Base-by-base conservation (phyloP, 179 eudicot genomes). In the Heliamphora pulchella region DNA sequence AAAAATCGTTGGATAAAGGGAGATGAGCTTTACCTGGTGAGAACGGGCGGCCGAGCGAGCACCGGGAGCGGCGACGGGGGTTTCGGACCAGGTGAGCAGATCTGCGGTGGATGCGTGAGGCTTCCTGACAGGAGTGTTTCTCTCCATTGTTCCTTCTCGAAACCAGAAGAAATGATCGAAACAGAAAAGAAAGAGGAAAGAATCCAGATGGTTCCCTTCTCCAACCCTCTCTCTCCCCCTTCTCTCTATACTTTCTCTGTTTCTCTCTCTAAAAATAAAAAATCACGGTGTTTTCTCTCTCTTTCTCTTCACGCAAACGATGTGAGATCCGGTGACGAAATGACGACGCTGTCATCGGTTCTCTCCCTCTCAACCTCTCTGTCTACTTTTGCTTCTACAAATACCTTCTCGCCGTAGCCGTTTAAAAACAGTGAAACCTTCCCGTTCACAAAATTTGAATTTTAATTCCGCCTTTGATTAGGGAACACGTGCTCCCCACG, bases 1-100 rank as follows among this genome's bases (percentile, higher is more conserved):
- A 31, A 31, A 31, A 31, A 31, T 31, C 31, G 31, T 31, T 31
- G 31, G 31, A 31, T 31, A 31, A 31, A 31, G 31, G 31, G 31
- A 31, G 31, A 31, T 31, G 31, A 31, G 31, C 31, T 31, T 3
- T 15, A 91, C 97, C 93, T 91, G 97, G 82, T 91, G 98, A 72
- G 97, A 89, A 31, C 94, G 97, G 69, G 88, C 51, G 9, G 90
- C 76, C 75, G 90, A 79, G 61, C 83, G 79, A 13, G 82, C 72
- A 54, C 84, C 79, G 44, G 89, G 62, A 62, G 85, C 74, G 13
- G 86, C 83, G 7, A 88, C 76, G 62, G 93, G 94, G 81, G 69
- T 71, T 84, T 92, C 98, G 18, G 97, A 81, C 98, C 98, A 94
- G 10, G 95, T 93, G 68, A 94, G 93, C 54, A 94, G 98, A 94